A percentile compares a stretch with the other conserved stretches of the same genome.
Evolutionary conservation across 306 rosid genomes (phyloP).

Genomic region (Cyclanthera cordifolia): DNA sequence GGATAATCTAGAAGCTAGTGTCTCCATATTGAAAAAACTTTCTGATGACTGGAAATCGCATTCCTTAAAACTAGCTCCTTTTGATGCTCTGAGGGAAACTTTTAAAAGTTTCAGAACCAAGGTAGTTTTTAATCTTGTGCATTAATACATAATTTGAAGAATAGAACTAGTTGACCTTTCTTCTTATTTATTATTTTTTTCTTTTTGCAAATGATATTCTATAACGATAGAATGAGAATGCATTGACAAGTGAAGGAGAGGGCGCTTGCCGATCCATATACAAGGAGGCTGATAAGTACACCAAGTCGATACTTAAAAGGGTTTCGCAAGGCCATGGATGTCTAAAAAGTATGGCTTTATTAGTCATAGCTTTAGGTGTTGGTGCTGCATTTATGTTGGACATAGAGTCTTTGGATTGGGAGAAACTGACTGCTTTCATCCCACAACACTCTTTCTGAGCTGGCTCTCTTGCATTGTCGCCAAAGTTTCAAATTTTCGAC

Average conservation of each 20-base stretch:
- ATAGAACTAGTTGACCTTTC: background rate
- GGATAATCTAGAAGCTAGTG: slow-evolving; percentile 54
- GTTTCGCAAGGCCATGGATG: slow-evolving; percentile 53
- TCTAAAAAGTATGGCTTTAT: slow-evolving; percentile 34
- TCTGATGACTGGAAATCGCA: slow-evolving; percentile 62
- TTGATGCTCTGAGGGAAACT: slow-evolving; percentile 54
- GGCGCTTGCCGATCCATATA: slow-evolving; percentile 26
- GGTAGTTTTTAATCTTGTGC: slow-evolving; percentile 25
- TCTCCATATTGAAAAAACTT: slow-evolving; percentile 54
- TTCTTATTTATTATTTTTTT: no score
- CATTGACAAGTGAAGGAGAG: slow-evolving; percentile 41
- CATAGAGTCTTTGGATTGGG: slow-evolving; percentile 40
- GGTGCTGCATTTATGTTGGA: slow-evolving; percentile 51
- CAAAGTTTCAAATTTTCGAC: background rate
- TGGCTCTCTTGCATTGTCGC: background rate
- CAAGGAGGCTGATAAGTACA: slow-evolving; percentile 72
- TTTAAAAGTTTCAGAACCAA: slow-evolving; percentile 48
- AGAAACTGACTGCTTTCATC: slow-evolving; percentile 50
- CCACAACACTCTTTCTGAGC: slow-evolving; percentile 27
- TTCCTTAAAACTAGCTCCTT: slow-evolving; percentile 47
- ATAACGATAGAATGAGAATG: slow-evolving; percentile 48
- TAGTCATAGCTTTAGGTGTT: slow-evolving; percentile 41
- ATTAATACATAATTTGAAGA: background rate
- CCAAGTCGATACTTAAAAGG: slow-evolving; percentile 43
- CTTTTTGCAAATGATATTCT: background rate